A percentile compares a stretch with the other conserved stretches of the same genome.
Evolutionary conservation across 2,329 filamentous ascomycete genomes (phyloP).

Genomic region (Fusarium gaditjirri): DNA sequence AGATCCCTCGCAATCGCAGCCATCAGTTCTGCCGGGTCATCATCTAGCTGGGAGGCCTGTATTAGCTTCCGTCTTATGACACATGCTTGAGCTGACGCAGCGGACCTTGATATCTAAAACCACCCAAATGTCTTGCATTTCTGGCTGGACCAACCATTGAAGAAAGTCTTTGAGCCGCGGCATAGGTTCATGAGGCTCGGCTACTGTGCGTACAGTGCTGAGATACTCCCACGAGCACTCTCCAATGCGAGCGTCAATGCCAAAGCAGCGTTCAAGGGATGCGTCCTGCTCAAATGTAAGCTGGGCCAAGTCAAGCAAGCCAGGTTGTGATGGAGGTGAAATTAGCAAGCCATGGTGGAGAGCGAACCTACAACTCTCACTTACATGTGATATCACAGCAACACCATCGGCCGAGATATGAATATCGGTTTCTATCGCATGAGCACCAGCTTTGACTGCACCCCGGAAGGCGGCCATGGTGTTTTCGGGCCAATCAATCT

Average conservation of each 20-base stretch:
- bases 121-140: slow-evolving; percentile 77
- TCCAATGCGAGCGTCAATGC: slow-evolving; percentile 74
- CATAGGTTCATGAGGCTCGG: slow-evolving; percentile 76
- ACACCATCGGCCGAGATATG: slow-evolving; percentile 85
- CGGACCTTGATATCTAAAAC: slow-evolving; percentile 87
- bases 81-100: slow-evolving; percentile 1
- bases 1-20: slow-evolving; percentile 73
- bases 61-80: slow-evolving; percentile 17
- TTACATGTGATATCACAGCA: slow-evolving; percentile 84
- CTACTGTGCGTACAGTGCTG: slow-evolving; percentile 72
- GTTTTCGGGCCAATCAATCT: slow-evolving; percentile 84
- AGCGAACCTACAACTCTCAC: slow-evolving; percentile 29
- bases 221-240: slow-evolving; percentile 83
- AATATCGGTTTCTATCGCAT: slow-evolving; percentile 89
- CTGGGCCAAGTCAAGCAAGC: neutral
- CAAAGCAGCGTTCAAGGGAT: slow-evolving; percentile 83
- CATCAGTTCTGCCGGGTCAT: slow-evolving; percentile 77
- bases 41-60: slow-evolving; percentile 66
- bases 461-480: slow-evolving; percentile 81
- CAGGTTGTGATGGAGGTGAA: neutral
- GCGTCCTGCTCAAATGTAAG: slow-evolving; percentile 67
- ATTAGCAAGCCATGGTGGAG: neutral
- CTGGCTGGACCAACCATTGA: slow-evolving; percentile 73
- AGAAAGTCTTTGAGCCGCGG: slow-evolving; percentile 80
- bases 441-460: slow-evolving; percentile 77